phyloP scores from a whole-genome alignment of 176 grass and related monocot genomes.

The Paspalum notatum region DNA sequence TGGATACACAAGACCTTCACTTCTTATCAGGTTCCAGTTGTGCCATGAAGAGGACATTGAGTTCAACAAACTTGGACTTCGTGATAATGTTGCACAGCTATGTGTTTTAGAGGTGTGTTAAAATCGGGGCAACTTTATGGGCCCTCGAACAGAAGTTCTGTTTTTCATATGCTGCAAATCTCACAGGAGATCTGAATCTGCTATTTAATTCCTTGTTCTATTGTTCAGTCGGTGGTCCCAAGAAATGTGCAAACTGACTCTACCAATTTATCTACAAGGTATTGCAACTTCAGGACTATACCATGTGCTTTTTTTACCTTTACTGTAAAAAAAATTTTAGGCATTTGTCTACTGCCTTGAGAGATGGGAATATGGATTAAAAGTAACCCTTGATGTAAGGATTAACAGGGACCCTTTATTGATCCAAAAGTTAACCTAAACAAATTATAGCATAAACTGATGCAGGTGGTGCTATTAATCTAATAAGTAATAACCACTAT shows the following conservation, averaged over 20 bases:
- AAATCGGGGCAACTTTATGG: conserved; percentile 27
- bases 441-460: not conserved
- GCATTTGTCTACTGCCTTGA: not conserved
- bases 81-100: conserved; percentile 94
- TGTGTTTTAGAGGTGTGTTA: conserved; percentile 89
- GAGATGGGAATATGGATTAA: not conserved
- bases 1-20: conserved; percentile 16
- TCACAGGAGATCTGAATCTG: conserved; percentile 33
- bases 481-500: not conserved
- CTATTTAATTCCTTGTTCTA: conserved; percentile 38
- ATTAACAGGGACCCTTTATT: not conserved
- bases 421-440: not conserved
- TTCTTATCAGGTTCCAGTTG: conserved; percentile 75
- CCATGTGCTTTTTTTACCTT: conserved; percentile 20
- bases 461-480: not conserved
- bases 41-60: conserved; percentile 75
- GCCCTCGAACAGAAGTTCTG: conserved; percentile 10
- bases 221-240: conserved; percentile 54
- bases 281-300: conserved; percentile 33
- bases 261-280: conserved; percentile 59
- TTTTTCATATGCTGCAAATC: conserved; percentile 12
- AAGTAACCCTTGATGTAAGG: not conserved
- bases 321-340: not conserved
- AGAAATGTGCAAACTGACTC: conserved; percentile 50
- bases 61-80: conserved; percentile 82